phyloP scores from a whole-genome alignment of 2,329 filamentous ascomycete species.

The Verticillium nonalfalfae region DNA sequence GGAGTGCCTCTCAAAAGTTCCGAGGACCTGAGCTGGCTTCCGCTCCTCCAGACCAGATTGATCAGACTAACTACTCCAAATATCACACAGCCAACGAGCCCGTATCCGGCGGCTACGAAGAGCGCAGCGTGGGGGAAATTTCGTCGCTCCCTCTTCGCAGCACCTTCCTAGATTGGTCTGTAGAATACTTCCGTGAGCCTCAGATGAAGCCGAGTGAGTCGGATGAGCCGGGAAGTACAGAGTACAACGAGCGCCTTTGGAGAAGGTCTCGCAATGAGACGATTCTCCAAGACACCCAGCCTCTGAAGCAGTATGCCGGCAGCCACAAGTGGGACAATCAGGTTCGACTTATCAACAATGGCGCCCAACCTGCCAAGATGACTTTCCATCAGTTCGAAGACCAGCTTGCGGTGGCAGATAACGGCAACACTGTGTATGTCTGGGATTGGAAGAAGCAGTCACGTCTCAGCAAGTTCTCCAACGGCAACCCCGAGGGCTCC shows the following conservation, averaged over 20 bases:
- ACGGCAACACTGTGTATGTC: slow-evolving; percentile 81
- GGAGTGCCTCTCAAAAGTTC: slow-evolving; percentile 29
- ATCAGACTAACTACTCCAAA: slow-evolving; percentile 58
- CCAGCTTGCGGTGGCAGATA: slow-evolving; percentile 88
- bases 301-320: slow-evolving; percentile 82
- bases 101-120: slow-evolving; percentile 67
- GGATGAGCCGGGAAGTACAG: slow-evolving; percentile 90
- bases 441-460: slow-evolving; percentile 87
- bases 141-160: slow-evolving; percentile 72
- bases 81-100: slow-evolving; percentile 76
- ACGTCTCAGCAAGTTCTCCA: slow-evolving; percentile 79
- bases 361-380: slow-evolving; percentile 85
- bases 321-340: slow-evolving; percentile 83
- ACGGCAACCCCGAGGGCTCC: slow-evolving; percentile 85
- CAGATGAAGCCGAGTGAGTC: slow-evolving; percentile 97
- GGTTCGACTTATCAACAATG: slow-evolving; percentile 79
- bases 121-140: slow-evolving; percentile 49
- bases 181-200: slow-evolving; percentile 95
- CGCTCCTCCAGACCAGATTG: slow-evolving; percentile 67
- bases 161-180: slow-evolving; percentile 89
- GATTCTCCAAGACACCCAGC: slow-evolving; percentile 88
- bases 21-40: slow-evolving; percentile 35
- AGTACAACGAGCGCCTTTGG: slow-evolving; percentile 96
- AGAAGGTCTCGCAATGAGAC: slow-evolving; percentile 85
- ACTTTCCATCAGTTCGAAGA: slow-evolving; percentile 98